phyloP scores from a whole-genome alignment of 108 stramenopile species.

The Cyclotella atomus region DNA sequence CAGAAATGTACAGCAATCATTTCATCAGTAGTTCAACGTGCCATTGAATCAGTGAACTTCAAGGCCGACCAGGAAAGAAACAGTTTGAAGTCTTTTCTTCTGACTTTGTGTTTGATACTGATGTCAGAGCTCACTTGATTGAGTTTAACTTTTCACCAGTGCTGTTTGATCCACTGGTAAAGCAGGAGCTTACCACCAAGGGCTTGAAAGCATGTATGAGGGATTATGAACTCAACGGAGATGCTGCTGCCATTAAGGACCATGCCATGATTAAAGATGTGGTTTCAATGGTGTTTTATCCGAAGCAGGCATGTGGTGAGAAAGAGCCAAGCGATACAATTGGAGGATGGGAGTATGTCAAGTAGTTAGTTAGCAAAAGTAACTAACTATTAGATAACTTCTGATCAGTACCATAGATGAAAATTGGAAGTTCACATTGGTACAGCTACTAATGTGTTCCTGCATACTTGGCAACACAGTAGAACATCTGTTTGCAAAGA shows the following conservation, averaged over 20 bases:
- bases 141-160: slow-evolving; percentile 60
- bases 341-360: not conserved
- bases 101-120: slow-evolving; percentile 51
- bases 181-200: slow-evolving; percentile 39
- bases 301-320: not conserved
- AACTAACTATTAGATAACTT: too few species aligned
- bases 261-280: slow-evolving; percentile 38
- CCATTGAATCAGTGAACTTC: slow-evolving; percentile 43
- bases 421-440: too few species aligned
- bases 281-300: slow-evolving; percentile 22
- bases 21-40: slow-evolving; percentile 34
- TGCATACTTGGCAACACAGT: too few species aligned
- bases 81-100: slow-evolving; percentile 60
- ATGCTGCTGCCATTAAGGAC: slow-evolving; percentile 46
- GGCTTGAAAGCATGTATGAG: slow-evolving; percentile 41
- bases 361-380: not conserved
- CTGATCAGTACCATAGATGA: too few species aligned
- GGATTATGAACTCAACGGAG: slow-evolving; percentile 25
- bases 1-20: slow-evolving; percentile 20
- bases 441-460: too few species aligned
- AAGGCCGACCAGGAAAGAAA: slow-evolving; percentile 17
- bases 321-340: not conserved
- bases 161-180: slow-evolving; percentile 43
- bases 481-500: too few species aligned
- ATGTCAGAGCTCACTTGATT: slow-evolving; percentile 36